A percentile compares a stretch with the other conserved stretches of the same genome.
Evolutionary conservation across 2,329 filamentous ascomycete genomes (phyloP).

Genomic region (Endocalyx cinctus): DNA sequence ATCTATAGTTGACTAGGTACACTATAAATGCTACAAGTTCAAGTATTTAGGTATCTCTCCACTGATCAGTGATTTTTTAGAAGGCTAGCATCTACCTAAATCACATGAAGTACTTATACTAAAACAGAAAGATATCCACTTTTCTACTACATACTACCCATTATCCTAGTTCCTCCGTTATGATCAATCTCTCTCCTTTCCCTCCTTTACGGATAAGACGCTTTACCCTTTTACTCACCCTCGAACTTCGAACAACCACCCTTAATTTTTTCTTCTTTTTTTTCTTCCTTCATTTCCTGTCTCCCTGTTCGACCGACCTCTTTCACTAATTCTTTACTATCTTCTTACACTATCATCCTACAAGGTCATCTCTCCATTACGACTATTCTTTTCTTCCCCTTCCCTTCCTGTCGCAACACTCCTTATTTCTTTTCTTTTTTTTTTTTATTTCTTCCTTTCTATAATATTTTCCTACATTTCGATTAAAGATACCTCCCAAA

Average conservation of each 20-base stretch:
- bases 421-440: slow-evolving; percentile 1
- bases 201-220: slow-evolving; percentile 13
- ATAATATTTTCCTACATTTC: too few relatives aligned
- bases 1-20: too few relatives aligned
- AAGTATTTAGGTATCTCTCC: too few relatives aligned
- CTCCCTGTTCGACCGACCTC: slow-evolving; percentile 11
- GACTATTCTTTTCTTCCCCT: too few relatives aligned
- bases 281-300: slow-evolving; percentile 19
- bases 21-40: too few relatives aligned
- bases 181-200: slow-evolving; percentile 11
- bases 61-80: too few relatives aligned
- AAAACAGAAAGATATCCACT: too few relatives aligned
- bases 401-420: slow-evolving; percentile 14
- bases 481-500: too few relatives aligned
- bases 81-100: too few relatives aligned
- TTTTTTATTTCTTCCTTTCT: neutral
- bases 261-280: slow-evolving; percentile 27
- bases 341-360: neutral
- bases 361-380: too few relatives aligned
- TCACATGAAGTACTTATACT: too few relatives aligned
- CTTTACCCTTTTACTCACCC: slow-evolving; percentile 20
- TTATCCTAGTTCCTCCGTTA: neutral
- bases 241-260: slow-evolving; percentile 23
- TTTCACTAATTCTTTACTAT: neutral
- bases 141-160: neutral